Evolutionary conservation across 2,329 filamentous ascomycete genomes (phyloP).

Genomic region (Cadophora luteo-olivacea): DNA sequence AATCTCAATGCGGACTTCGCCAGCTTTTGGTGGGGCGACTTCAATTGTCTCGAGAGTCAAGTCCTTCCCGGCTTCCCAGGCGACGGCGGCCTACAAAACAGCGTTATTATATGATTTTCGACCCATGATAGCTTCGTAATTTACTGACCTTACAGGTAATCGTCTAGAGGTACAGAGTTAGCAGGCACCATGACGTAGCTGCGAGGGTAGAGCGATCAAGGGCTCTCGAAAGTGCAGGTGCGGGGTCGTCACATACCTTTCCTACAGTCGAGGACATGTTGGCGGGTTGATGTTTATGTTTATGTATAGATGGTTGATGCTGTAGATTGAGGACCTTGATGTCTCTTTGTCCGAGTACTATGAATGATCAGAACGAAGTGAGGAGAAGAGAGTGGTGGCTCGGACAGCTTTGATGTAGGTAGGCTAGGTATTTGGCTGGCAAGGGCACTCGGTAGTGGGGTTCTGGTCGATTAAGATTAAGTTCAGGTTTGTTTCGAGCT

Average conservation of each 20-base stretch:
- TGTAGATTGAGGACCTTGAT: conserved; percentile 17
- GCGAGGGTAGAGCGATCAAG: not conserved
- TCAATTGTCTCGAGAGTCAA: conserved; percentile 91
- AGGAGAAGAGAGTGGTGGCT: not conserved
- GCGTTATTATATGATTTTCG: conserved; percentile 21
- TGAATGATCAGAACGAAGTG: not conserved
- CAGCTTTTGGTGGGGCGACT: conserved; percentile 84
- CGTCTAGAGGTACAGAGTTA: conserved; percentile 36
- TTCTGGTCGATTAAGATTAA: not conserved
- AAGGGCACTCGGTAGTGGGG: not conserved
- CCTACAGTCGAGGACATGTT: conserved; percentile 26
- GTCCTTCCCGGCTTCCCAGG: conserved; percentile 94
- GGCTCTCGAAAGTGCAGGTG: conserved; percentile 1
- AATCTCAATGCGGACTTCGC: conserved; percentile 97
- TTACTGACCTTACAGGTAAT: conserved; percentile 46
- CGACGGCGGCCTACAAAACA: conserved; percentile 76
- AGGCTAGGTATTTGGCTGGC: not conserved
- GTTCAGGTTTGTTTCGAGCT: conserved; percentile 14
- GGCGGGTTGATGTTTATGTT: not conserved
- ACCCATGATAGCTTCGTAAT: not conserved
- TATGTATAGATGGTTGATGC: not conserved
- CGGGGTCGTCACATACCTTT: conserved; percentile 23
- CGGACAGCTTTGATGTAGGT: not conserved
- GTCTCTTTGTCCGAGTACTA: not conserved
- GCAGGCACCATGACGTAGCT: conserved; percentile 21